Evolutionary conservation across 345 rosid genomes (phyloP), one percentile per base, ranked within the genome.

Genomic region (Erysimum cheiranthoides): DNA sequence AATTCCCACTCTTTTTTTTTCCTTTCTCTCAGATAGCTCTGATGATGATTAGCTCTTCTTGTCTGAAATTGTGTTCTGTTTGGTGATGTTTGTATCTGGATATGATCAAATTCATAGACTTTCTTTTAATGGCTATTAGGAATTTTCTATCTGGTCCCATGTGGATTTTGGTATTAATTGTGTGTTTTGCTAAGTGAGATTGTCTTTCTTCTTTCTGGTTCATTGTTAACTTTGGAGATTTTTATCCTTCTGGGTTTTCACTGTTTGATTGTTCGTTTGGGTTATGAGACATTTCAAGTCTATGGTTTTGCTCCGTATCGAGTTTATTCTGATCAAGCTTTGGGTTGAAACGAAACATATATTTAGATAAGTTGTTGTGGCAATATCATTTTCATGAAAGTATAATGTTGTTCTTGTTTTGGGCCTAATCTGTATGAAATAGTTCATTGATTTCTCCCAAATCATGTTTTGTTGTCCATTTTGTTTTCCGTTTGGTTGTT

Each of bases 21-120:
- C 1, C 11, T 27, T 40, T 3, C 31, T 42, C 6, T 12, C 7
- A 13, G 9, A 14, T 10, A 40, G 11, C 17, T 63, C 25, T 59
- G 16, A 34, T 60, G 38, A 18, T 51, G 14, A 42, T 18, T 46
- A 45, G 32, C 11, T 7, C 25, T 5, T 51, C 10, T 58, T 12
- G 10, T 68, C 27, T 54, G 51, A 54, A 28, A 54, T 38, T 46
- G 0, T 69, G 66, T 16, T 68, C 61, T 67, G 61, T 67, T 38
- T 49, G 31, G 31, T 74, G 27, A 74, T 75, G 66, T 36, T 47
- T 67, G 66, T 59, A 7, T 66, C 58, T 75, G 17, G 14, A 39
- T 49, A 49, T 68, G 62, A 68, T 68, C 68, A 58, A 57, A 42
- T 6, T 73, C 5, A 2, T 27, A 6, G 17, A 46, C 59, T 61